Percentiles rank a stretch among this genome's conserved stretches.
Evolutionary conservation across 1,139 yeast genomes (phyloP).

Genomic region (Suhomyces anneliseae): DNA sequence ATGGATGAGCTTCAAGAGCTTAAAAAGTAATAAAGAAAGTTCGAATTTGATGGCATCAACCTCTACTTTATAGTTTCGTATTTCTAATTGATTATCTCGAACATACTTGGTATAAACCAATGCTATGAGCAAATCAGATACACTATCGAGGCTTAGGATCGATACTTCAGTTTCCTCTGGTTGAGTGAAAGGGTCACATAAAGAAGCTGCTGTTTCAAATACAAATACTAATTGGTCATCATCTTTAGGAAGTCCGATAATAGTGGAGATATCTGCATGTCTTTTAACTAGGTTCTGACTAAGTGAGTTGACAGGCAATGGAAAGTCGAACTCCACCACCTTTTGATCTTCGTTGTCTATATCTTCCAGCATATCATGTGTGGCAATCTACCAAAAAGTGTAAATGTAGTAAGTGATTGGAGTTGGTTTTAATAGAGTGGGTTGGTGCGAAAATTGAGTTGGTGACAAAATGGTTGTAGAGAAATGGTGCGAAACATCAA

Average conservation of each 20-base stretch:
- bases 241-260: constrained; percentile 23
- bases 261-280: constrained; percentile 21
- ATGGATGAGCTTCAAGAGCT: constrained; percentile 44
- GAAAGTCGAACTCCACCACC: constrained; percentile 28
- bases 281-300: constrained; percentile 20
- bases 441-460: too few species aligned
- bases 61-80: constrained; percentile 11
- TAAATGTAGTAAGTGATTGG: not conserved
- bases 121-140: constrained; percentile 54
- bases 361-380: constrained; percentile 26
- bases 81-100: constrained; percentile 4
- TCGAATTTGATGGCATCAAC: constrained; percentile 35
- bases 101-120: constrained; percentile 25
- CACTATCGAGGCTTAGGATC: constrained; percentile 52
- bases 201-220: constrained; percentile 37
- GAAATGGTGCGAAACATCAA: too few species aligned
- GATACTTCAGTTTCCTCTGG: constrained; percentile 60
- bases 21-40: constrained; percentile 38
- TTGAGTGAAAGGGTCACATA: constrained; percentile 68
- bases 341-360: constrained; percentile 22
- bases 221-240: constrained; percentile 18
- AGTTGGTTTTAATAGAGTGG: too few species aligned
- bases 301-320: constrained; percentile 20
- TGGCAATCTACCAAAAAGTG: not conserved
- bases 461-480: too few species aligned